phyloP scores from a whole-genome alignment of 2,329 filamentous ascomycete genomes.

The Grosmannia clavigera region DNA sequence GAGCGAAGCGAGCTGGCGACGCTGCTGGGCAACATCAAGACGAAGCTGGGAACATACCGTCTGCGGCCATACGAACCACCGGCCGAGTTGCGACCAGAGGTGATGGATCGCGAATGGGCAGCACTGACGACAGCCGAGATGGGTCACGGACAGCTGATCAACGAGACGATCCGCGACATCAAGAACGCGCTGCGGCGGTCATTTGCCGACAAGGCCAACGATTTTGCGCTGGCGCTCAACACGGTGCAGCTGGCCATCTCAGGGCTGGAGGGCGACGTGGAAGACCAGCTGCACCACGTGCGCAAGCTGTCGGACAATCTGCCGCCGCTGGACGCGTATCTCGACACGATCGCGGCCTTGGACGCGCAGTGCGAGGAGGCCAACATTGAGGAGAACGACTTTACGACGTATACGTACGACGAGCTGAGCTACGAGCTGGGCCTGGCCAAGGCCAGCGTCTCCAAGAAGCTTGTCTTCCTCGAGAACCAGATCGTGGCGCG shows the following conservation, averaged over 20 bases:
- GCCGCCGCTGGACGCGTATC: constrained; percentile 78
- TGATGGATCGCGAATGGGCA: constrained; percentile 73
- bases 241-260: constrained; percentile 92
- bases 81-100: constrained; percentile 66
- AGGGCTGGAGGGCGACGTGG: constrained; percentile 91
- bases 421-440: constrained; percentile 89
- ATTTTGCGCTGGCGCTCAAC: constrained; percentile 90
- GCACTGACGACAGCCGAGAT: constrained; percentile 73
- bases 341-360: constrained; percentile 74
- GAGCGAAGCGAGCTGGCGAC: constrained; percentile 95
- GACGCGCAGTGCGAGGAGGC: constrained; percentile 88
- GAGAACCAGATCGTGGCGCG: constrained; percentile 98
- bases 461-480: constrained; percentile 91
- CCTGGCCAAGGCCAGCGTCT: constrained; percentile 80
- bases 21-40: constrained; percentile 94
- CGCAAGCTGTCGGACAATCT: constrained; percentile 74
- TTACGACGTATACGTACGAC: constrained; percentile 98
- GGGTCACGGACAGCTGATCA: constrained; percentile 81
- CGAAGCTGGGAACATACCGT: constrained; percentile 90
- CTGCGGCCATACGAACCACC: constrained; percentile 86
- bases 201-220: constrained; percentile 96
- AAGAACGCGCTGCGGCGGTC: constrained; percentile 87
- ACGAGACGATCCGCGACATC: constrained; percentile 97
- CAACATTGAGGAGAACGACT: constrained; percentile 98
- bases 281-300: constrained; percentile 85